A percentile compares a stretch with the other conserved stretches of the same genome.
Evolutionary conservation across 305 asterid species (phyloP).

Genomic region (Fraxinus greggii): DNA sequence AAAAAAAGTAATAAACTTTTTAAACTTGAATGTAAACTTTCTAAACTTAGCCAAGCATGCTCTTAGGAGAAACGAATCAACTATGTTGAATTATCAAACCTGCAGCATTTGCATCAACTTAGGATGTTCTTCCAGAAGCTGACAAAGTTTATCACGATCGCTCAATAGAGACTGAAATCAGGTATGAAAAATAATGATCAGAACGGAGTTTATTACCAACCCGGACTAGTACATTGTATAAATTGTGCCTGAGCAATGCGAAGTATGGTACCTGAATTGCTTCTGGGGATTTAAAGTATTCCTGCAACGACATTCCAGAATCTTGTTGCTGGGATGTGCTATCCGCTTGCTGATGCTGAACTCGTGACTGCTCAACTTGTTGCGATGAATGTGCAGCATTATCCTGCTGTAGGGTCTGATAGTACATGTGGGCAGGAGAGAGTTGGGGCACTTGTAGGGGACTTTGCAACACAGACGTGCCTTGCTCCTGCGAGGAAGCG

Average conservation of each 20-base stretch:
- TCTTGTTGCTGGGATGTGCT: constrained; percentile 63
- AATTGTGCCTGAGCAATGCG: neutral
- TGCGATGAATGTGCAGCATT: constrained; percentile 38
- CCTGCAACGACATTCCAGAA: constrained; percentile 71
- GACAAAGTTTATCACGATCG: constrained; percentile 93
- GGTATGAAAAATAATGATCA: constrained; percentile 23
- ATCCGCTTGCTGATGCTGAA: constrained; percentile 43
- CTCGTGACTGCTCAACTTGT: constrained; percentile 42
- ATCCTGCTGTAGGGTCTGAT: constrained; percentile 59
- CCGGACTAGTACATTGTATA: neutral
- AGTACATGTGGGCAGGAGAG: constrained; percentile 56
- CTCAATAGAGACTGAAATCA: constrained; percentile 78
- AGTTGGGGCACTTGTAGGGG: constrained; percentile 50
- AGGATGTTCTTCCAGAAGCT: constrained; percentile 89
- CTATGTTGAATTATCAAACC: constrained; percentile 43
- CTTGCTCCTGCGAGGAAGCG: constrained; percentile 71
- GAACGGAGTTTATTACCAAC: neutral
- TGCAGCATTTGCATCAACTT: constrained; percentile 97
- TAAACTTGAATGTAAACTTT: neutral
- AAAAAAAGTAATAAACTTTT: neutral
- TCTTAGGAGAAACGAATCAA: constrained; percentile 2
- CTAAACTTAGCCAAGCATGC: neutral
- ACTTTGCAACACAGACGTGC: constrained; percentile 46
- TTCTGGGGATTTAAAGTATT: constrained; percentile 78
- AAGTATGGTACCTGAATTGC: constrained; percentile 70